Evolutionary conservation across 805 yeast species (phyloP), one percentile per base, ranked within the genome.

Genomic region (Hanseniaspora occidentalis): DNA sequence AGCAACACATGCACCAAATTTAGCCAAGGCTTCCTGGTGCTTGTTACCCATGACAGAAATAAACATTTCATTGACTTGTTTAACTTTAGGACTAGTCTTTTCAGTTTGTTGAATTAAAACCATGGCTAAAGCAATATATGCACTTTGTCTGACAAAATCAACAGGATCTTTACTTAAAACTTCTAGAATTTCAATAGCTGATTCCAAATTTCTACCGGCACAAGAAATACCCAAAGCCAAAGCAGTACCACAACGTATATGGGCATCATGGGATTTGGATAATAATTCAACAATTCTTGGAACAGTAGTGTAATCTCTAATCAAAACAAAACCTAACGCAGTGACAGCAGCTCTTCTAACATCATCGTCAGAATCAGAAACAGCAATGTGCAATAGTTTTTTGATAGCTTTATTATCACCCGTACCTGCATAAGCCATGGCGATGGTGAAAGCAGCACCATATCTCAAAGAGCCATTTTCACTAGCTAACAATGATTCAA

Each of bases 121-220:
- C 95, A 92, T 81, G 6, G 97, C 73, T 46, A 84, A 66, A 2
- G 97, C 94, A 60, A 88, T 79, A 62, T 86, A 73, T 2, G 98
- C 96, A 51, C 97, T 97, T 65, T 92, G 98, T 58, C 97, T 83
- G 34, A 92, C 98, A 64, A 89, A 92, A 61, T 92, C 98, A 35
- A 86, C 94, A 1, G 95, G 77, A 62, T 92, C 98, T 54, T 83
- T 84, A 21, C 89, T 75, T 66, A 92, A 72, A 25, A 96, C 95
- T 64, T 84, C 94, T 48, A 92, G 71, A 14, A 92, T 86, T 44
- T 86, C 95, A 47, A 92, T 73, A 0, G 98, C 97, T 31, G 89
- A 78, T 43, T 79, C 76, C 41, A 83, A 66, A 3, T 88, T 92
- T 56, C 92, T 79, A 37, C 98, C 98, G 19, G 96, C 96, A 69